A percentile compares a stretch with the other conserved stretches of the same genome.
Evolutionary conservation across 305 asterid species (phyloP).

Genomic region (Fraxinus albicans): DNA sequence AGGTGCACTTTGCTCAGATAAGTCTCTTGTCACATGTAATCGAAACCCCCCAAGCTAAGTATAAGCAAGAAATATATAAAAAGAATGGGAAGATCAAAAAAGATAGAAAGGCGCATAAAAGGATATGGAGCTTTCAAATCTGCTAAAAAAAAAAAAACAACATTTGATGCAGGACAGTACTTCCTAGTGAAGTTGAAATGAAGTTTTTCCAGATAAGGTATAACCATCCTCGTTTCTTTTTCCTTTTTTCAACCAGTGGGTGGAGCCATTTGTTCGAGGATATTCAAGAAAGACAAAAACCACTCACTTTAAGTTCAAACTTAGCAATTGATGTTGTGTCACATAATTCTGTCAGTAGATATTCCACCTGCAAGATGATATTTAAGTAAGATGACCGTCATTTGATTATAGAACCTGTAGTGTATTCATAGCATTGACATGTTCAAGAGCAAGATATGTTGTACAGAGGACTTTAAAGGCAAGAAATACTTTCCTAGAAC

Average conservation of each 20-base stretch:
- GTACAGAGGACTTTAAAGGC: constrained; percentile 7
- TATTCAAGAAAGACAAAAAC: constrained; percentile 8
- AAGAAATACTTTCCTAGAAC: constrained; percentile 5
- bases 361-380: constrained; percentile 67
- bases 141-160: background rate
- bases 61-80: constrained; percentile 7
- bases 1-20: constrained; percentile 45
- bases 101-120: constrained; percentile 8
- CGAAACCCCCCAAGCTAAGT: constrained; percentile 70
- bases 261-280: background rate
- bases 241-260: background rate
- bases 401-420: constrained; percentile 2
- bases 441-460: background rate
- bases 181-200: background rate
- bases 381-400: constrained; percentile 16
- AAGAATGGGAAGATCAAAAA: constrained; percentile 17
- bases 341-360: constrained; percentile 64
- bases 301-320: constrained; percentile 77
- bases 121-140: background rate
- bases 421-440: background rate
- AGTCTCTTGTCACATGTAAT: constrained; percentile 59
- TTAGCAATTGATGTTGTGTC: constrained; percentile 86
- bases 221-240: background rate
- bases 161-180: background rate
- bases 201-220: background rate